Percentiles rank a stretch among this genome's conserved stretches.
Conservation (phyloP, 1,284 basidiomycete species). For the Cryptococcus wingfieldii region DNA sequence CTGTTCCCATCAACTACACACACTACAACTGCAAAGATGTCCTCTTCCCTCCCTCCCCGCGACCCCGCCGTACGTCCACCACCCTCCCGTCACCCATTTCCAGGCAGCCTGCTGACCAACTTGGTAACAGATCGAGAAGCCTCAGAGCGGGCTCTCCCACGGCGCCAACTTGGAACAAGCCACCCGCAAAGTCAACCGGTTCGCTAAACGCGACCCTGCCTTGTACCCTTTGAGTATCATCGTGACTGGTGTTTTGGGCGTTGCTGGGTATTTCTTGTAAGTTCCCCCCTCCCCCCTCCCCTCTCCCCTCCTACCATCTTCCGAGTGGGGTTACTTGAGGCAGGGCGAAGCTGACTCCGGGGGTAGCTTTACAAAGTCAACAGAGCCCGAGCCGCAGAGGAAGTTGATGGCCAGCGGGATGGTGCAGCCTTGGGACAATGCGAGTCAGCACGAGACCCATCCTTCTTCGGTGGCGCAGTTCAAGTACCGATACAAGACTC, state of each 20-base stretch:
- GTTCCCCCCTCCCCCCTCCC: conserved; percentile 3
- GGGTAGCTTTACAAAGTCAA: conserved; percentile 39
- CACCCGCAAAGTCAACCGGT: conserved; percentile 43
- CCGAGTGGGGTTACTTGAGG: too few species aligned
- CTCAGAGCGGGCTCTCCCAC: conserved; percentile 23
- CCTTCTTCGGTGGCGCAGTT: conserved; percentile 43
- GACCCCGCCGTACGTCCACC: conserved; percentile 11
- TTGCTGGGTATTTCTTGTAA: conserved; percentile 48
- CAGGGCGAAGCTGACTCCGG: too few species aligned
- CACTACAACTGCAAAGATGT: conserved; percentile 9
- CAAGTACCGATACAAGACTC: conserved; percentile 50
- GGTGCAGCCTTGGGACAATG: conserved; percentile 45
- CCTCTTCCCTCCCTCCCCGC: conserved; percentile 19
- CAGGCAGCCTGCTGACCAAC: background rate
- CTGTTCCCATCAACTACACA: background rate
- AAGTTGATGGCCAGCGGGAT: conserved; percentile 30
- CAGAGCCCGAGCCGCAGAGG: conserved; percentile 31
- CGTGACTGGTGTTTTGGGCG: conserved; percentile 39
- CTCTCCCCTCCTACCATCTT: too few species aligned
- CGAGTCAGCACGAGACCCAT: conserved; percentile 37
- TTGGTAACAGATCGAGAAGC: conserved; percentile 3
- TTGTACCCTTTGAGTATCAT: conserved; percentile 46
- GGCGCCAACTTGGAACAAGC: conserved; percentile 38
- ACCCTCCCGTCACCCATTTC: background rate
- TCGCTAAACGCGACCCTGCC: conserved; percentile 48